Conservation (phyloP, 352 stramenopile species). For the Globisporangium cylindrosporum region DNA sequence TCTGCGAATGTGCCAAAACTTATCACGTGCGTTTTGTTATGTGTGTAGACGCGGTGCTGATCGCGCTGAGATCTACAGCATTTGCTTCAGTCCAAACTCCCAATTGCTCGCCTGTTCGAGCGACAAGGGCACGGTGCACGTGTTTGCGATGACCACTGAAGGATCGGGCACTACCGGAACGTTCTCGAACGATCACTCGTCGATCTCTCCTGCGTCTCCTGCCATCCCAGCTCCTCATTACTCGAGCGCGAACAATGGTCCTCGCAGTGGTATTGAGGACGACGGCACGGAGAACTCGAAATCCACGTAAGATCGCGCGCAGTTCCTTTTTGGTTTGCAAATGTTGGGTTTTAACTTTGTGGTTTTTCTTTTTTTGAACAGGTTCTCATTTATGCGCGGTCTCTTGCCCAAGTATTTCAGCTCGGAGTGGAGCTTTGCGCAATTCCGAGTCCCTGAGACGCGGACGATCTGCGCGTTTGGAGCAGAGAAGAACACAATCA, state of each 20-base stretch:
- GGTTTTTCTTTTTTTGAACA: constrained; percentile 15
- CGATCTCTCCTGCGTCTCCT: constrained; percentile 48
- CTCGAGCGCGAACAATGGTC: constrained; percentile 36
- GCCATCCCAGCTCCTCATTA: constrained; percentile 36
- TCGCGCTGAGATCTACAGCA: constrained; percentile 95
- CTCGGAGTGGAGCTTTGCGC: constrained; percentile 93
- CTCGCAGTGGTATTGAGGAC: constrained; percentile 52
- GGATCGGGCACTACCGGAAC: constrained; percentile 49
- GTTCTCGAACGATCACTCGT: constrained; percentile 52
- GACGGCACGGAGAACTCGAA: constrained; percentile 88
- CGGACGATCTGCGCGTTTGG: constrained; percentile 92
- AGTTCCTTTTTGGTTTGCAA: constrained; percentile 1
- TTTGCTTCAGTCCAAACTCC: constrained; percentile 95
- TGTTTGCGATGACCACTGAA: constrained; percentile 89
- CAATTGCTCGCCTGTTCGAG: constrained; percentile 94
- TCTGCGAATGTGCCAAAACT: background rate
- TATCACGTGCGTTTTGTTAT: background rate
- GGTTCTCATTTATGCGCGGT: constrained; percentile 88
- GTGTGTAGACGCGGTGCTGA: constrained; percentile 91
- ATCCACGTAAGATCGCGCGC: constrained; percentile 46
- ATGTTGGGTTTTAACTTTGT: constrained; percentile 3
- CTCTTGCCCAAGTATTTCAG: constrained; percentile 93
- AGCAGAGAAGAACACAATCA: constrained; percentile 91
- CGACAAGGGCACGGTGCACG: constrained; percentile 97
- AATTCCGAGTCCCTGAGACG: constrained; percentile 90